Base-by-base conservation (phyloP, 768 basidiomycete genomes). In the Pisolithus sp. region DNA sequence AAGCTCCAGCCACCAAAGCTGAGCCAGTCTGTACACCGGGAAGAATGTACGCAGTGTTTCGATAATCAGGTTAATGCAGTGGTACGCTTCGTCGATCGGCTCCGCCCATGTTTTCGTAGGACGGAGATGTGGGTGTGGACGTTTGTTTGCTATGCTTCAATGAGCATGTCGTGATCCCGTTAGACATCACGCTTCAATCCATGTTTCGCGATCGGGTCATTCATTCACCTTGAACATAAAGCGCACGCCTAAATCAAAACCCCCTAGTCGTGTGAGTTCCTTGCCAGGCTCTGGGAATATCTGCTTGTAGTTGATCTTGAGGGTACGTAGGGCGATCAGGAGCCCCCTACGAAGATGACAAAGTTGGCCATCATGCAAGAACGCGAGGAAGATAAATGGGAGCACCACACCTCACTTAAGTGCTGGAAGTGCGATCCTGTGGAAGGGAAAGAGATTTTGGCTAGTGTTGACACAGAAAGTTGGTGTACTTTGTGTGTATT, bases 11-110 rank as follows among this genome's bases (percentile, higher is more conserved):
- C 73, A 0, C 89, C 90, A 0, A 77, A 68, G 45, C 70, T 85
- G 0, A 83, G 80, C 4, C 85, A 92, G 55, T 78, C 79, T 0
- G 89, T 93, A 0, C 85, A 93, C 59, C 73, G 93, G 7, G 92
- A 96, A 69, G 94, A 98, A 68, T 99, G 95, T 63, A 96, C 94
- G 0, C 93, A 94, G 53, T 99, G 95, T 63, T 99, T 97, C 65
- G 94, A 97, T 68, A 82, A 81, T 61, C 94, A 97, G 81, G 92
- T 86, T 20, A 40, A 62, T 46, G 46, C 52, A 57, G 55, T 50
- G 23, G 10, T 37, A 31, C 53, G 59, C 51, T 36, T 24, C 17
- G 15, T 13, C 31, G 30, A 10, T 12, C 12, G 13, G 18, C 40
- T 50, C 53, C 26, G 17, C n/a, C n/a, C n/a, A 38, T 20, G 23